A percentile compares a stretch with the other conserved stretches of the same genome.
These are phyloP conservation scores for Anastatica hierochuntica DNA, from an alignment of 345 rosid genomes.

Conservation along the genomic window DNA sequence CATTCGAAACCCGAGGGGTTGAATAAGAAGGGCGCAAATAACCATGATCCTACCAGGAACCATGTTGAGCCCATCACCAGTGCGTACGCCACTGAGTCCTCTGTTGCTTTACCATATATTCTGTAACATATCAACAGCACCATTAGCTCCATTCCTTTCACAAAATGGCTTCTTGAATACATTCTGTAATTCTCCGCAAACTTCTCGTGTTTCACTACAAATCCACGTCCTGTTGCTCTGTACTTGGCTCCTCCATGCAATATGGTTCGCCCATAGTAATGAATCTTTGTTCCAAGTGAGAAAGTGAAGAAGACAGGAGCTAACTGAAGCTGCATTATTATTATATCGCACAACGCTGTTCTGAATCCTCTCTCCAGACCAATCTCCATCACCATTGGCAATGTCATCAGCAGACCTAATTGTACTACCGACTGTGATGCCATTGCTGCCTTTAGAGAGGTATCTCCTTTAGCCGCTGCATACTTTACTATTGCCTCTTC, in stretches of 20 bases:
- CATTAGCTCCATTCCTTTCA: slow-evolving; percentile 79
- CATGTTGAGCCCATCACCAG: slow-evolving; percentile 71
- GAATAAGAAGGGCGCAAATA: slow-evolving; percentile 84
- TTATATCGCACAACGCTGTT: slow-evolving; percentile 67
- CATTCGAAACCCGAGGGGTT: slow-evolving; percentile 97
- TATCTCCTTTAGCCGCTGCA: slow-evolving; percentile 59
- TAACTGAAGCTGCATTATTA: slow-evolving; percentile 97
- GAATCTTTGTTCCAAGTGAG: slow-evolving; percentile 87
- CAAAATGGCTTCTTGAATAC: slow-evolving; percentile 97
- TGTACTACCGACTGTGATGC: slow-evolving; percentile 90
- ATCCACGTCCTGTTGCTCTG: slow-evolving; percentile 99
- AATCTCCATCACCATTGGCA: slow-evolving; percentile 98
- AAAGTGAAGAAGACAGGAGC: slow-evolving; percentile 90
- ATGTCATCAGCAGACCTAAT: slow-evolving; percentile 65
- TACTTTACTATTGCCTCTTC: slow-evolving; percentile 65
- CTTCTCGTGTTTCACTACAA: slow-evolving; percentile 91
- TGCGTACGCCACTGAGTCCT: slow-evolving; percentile 21
- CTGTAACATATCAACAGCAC: slow-evolving; percentile 58
- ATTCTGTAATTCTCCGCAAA: slow-evolving; percentile 95
- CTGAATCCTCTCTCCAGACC: slow-evolving; percentile 95
- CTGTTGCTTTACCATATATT: slow-evolving; percentile 49
- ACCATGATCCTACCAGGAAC: slow-evolving; percentile 80
- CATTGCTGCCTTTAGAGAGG: slow-evolving; percentile 76
- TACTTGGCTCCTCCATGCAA: slow-evolving; percentile 97
- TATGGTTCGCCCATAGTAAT: slow-evolving; percentile 88